Evolutionary conservation across 228 moss, liverwort and hornwort genomes (phyloP).

Genomic region (Sphagnum magellanicum): DNA sequence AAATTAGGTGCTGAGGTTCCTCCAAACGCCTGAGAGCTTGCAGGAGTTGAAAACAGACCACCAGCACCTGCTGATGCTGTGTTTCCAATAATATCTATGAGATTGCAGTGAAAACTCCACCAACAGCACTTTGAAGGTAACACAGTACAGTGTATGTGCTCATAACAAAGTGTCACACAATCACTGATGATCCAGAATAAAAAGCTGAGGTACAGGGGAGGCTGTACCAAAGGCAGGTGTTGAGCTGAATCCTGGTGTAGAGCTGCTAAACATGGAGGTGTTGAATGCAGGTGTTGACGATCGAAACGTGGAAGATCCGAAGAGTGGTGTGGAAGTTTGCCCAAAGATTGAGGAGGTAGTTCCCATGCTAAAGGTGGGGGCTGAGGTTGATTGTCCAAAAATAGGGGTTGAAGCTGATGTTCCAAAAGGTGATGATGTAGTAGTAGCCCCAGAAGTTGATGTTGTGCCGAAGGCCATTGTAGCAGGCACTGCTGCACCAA

Average conservation of each 20-base stretch:
- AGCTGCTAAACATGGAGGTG: not conserved
- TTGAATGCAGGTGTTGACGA: slow-evolving; percentile 7
- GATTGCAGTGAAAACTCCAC: too few species aligned
- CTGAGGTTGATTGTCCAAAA: slow-evolving; percentile 23
- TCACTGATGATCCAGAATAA: slow-evolving; percentile 4
- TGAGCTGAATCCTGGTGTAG: slow-evolving; percentile 25
- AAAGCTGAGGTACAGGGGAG: not conserved
- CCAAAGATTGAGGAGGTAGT: slow-evolving; percentile 6
- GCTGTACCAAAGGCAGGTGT: slow-evolving; percentile 30
- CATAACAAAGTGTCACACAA: too few species aligned
- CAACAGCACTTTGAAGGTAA: too few species aligned
- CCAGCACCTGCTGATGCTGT: slow-evolving; percentile 27
- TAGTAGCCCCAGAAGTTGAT: slow-evolving; percentile 8
- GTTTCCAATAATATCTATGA: slow-evolving; percentile 19
- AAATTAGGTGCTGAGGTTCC: slow-evolving; percentile 28
- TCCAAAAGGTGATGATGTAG: slow-evolving; percentile 3
- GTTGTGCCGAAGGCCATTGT: slow-evolving; percentile 16
- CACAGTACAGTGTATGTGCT: too few species aligned
- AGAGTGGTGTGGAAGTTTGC: slow-evolving; percentile 12
- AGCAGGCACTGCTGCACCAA: slow-evolving; percentile 10
- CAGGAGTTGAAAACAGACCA: slow-evolving; percentile 33
- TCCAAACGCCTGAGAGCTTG: slow-evolving; percentile 36
- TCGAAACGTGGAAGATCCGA: slow-evolving; percentile 19
- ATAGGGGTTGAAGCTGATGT: slow-evolving; percentile 17
- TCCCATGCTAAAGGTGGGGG: slow-evolving; percentile 14